phyloP scores from a whole-genome alignment of 495 filamentous ascomycete genomes.

The Pyrenula aspistea region DNA sequence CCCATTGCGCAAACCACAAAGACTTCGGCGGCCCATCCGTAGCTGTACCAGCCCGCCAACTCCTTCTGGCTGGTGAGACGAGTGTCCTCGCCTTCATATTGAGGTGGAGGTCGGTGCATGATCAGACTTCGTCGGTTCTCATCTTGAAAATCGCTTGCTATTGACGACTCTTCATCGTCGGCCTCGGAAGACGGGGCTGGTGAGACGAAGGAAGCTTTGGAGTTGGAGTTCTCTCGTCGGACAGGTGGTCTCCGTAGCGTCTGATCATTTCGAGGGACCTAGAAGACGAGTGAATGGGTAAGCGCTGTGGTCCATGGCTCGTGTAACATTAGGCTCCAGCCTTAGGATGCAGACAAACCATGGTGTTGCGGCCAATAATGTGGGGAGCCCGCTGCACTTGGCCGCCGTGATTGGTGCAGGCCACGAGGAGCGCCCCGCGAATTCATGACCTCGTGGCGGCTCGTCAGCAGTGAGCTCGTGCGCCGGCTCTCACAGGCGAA shows the following conservation, averaged over 20 bases:
- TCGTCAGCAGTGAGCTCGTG: no score
- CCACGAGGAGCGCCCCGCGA: no score
- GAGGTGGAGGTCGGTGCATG: constrained; percentile 9
- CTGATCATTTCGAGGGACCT: constrained; percentile 20
- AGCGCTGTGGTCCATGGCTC: no score
- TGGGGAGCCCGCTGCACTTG: no score
- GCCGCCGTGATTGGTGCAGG: no score
- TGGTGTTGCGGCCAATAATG: no score
- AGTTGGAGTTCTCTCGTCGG: constrained; percentile 1
- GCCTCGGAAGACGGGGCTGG: constrained; percentile 19
- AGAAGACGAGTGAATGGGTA: no score
- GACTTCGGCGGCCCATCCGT: constrained; percentile 95
- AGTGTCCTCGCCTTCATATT: constrained; percentile 76
- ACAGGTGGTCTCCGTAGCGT: not conserved
- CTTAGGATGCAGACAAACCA: not conserved
- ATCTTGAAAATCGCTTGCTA: not conserved
- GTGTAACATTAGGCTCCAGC: no score
- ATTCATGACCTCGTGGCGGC: no score
- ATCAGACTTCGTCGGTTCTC: not conserved
- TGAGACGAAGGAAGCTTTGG: constrained; percentile 13
- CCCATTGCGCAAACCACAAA: constrained; percentile 87
- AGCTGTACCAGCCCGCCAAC: constrained; percentile 88
- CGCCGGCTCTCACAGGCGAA: no score
- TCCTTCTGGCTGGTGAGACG: constrained; percentile 78
- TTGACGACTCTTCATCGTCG: constrained; percentile 16